These are phyloP conservation scores for Coniochaeta ligniaria DNA, from an alignment of 2,329 filamentous ascomycete species.

Conservation along the genomic window DNA sequence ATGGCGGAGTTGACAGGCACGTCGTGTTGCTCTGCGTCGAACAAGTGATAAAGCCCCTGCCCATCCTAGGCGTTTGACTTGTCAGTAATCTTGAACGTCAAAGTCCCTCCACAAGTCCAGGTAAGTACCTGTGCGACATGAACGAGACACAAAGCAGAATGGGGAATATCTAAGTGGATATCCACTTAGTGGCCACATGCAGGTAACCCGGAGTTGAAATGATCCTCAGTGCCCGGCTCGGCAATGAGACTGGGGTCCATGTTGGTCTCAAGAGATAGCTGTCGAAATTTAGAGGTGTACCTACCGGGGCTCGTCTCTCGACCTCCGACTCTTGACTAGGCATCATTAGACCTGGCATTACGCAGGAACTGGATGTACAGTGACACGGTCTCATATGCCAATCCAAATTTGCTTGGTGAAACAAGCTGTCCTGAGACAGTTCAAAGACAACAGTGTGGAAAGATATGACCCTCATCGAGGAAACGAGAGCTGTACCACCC, in stretches of 20 bases:
- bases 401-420: background rate
- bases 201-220: background rate
- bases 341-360: background rate
- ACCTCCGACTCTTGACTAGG: background rate
- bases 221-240: background rate
- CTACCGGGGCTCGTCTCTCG: background rate
- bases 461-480: background rate
- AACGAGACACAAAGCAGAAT: background rate
- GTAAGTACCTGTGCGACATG: background rate
- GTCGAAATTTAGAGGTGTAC: background rate
- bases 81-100: background rate
- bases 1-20: background rate
- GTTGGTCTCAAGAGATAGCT: background rate
- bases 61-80: background rate
- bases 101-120: background rate
- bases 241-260: background rate
- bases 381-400: background rate
- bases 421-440: background rate
- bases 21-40: background rate
- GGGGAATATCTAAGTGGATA: background rate
- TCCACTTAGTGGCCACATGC: background rate
- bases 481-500: background rate
- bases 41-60: background rate
- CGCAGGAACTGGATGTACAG: background rate
- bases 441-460: background rate